phyloP scores from a whole-genome alignment of 768 basidiomycete species.

The Ephemerocybe angulata region DNA sequence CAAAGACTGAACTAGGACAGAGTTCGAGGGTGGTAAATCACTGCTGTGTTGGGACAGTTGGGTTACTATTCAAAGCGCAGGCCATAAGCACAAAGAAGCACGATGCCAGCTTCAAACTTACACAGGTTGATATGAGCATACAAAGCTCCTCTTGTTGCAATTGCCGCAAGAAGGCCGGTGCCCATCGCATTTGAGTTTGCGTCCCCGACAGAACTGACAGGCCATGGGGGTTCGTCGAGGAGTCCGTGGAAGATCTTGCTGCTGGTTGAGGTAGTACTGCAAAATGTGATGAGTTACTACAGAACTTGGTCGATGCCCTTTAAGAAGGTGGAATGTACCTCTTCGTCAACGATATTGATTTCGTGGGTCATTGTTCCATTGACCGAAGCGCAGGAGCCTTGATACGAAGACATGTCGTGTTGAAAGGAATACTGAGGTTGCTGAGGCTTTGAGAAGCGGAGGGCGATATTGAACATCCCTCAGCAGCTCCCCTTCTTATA shows the following conservation, averaged over 20 bases:
- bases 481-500: background rate
- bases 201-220: constrained; percentile 61
- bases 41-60: too few species aligned
- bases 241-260: constrained; percentile 22
- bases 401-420: background rate
- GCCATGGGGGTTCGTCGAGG: constrained; percentile 62
- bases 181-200: constrained; percentile 63
- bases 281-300: background rate
- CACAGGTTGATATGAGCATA: constrained; percentile 65
- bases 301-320: background rate
- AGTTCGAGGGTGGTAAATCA: background rate
- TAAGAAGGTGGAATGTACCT: background rate
- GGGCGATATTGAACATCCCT: background rate
- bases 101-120: constrained; percentile 38
- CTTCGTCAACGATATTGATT: background rate
- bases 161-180: constrained; percentile 59
- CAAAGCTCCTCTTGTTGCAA: constrained; percentile 55
- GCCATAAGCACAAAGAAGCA: constrained; percentile 1
- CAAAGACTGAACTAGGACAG: background rate
- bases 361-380: background rate
- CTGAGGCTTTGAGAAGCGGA: background rate
- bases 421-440: too few species aligned
- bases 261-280: background rate
- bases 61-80: too few species aligned
- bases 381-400: too few species aligned